Conservation (phyloP, 345 rosid genomes). For the Salix viminalis region DNA sequence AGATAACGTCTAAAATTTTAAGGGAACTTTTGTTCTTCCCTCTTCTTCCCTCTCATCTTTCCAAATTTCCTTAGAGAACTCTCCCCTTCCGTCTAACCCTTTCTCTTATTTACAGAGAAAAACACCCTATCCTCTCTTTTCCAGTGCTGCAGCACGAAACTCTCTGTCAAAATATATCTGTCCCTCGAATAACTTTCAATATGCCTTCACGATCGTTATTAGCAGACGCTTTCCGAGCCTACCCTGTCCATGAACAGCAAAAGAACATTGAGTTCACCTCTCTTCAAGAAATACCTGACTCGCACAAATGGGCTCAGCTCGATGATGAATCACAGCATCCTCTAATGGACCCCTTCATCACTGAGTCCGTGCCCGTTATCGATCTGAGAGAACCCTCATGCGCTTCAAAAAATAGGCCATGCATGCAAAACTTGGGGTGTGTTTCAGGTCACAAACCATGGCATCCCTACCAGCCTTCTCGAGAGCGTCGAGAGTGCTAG, state of each 20-base stretch:
- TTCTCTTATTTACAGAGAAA: neutral
- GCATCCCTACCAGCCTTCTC: conserved; percentile 47
- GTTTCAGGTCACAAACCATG: conserved; percentile 72
- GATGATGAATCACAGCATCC: conserved; percentile 24
- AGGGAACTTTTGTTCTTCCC: neutral
- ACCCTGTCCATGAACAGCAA: conserved; percentile 50
- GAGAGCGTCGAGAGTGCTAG: conserved; percentile 41
- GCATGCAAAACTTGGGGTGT: conserved; percentile 85
- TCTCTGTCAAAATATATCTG: neutral
- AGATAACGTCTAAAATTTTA: neutral
- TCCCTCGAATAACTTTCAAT: neutral
- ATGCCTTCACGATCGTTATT: conserved; percentile 54
- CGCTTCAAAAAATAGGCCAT: conserved; percentile 43
- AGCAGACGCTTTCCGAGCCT: conserved; percentile 46
- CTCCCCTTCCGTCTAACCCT: neutral
- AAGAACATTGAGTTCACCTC: conserved; percentile 54
- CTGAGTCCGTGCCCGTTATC: conserved; percentile 53
- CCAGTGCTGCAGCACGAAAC: neutral
- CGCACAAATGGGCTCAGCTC: conserved; percentile 57
- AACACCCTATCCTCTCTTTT: neutral
- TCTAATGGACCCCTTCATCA: conserved; percentile 7
- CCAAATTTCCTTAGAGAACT: neutral
- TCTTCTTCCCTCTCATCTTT: neutral
- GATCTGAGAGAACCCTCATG: conserved; percentile 59
- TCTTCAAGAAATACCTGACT: conserved; percentile 65